Evolutionary conservation across 2,329 filamentous ascomycete species (phyloP).

Genomic region (Verticillium nonalfalfae): DNA sequence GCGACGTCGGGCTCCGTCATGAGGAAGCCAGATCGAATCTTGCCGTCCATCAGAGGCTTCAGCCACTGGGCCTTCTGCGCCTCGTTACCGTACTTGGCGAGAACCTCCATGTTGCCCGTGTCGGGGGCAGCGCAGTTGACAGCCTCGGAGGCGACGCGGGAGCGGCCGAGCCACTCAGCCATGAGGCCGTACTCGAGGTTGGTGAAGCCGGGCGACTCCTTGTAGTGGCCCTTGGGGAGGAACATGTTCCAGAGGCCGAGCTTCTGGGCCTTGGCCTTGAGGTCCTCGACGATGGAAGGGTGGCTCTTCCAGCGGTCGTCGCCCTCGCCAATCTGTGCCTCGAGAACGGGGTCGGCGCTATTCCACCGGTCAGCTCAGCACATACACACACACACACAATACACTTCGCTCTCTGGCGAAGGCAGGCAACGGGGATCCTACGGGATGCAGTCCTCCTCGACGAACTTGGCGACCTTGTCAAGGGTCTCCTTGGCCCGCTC

Average conservation of each 20-base stretch:
- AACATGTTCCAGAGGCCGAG: slow-evolving; percentile 99
- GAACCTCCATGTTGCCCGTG: slow-evolving; percentile 92
- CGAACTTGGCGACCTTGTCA: slow-evolving; percentile 88
- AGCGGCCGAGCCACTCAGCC: slow-evolving; percentile 93
- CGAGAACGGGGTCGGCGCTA: slow-evolving; percentile 72
- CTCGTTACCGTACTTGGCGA: slow-evolving; percentile 85
- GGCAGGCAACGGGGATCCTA: slow-evolving; percentile 27
- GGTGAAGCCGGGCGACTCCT: slow-evolving; percentile 86
- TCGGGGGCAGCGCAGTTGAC: slow-evolving; percentile 88
- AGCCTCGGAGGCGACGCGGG: slow-evolving; percentile 73
- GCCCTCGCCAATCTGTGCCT: slow-evolving; percentile 73
- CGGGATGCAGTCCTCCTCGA: slow-evolving; percentile 91
- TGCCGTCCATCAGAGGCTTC: slow-evolving; percentile 70
- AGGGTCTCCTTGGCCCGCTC: slow-evolving; percentile 78
- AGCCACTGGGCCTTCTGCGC: slow-evolving; percentile 83
- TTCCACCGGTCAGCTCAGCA: not conserved
- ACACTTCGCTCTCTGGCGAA: not conserved
- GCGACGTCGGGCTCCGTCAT: slow-evolving; percentile 92
- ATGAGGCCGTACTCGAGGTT: slow-evolving; percentile 97
- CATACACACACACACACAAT: not conserved
- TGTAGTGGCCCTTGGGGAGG: slow-evolving; percentile 89
- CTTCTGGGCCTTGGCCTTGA: slow-evolving; percentile 77
- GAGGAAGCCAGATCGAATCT: slow-evolving; percentile 84
- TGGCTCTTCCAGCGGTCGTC: slow-evolving; percentile 73
- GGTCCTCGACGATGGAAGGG: slow-evolving; percentile 76